Base-by-base conservation (phyloP, 306 rosid genomes). In the Citrullus amarus region DNA sequence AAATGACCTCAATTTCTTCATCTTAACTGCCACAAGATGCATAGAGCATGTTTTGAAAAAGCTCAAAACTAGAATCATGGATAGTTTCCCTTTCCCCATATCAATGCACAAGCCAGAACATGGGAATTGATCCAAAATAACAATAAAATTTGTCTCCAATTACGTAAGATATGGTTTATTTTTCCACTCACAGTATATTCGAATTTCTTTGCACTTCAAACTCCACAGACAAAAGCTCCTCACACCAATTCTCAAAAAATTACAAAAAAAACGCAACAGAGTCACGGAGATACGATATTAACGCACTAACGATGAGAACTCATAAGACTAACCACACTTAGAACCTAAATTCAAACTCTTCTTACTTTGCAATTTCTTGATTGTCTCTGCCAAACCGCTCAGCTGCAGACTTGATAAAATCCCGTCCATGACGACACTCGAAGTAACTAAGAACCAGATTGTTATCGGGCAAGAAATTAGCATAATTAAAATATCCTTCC, bases 351-450 rank as follows among this genome's bases (percentile, higher is more conserved):
- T 20, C 3, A 28, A 20, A 77, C 62, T 8, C 34, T 17, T 25
- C 95, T 89, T 90, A 92, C 98, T 90, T 92, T 72, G 91, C 87
- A 34, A 92, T 88, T 62, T 88, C 86, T 68, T 79, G 95, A 62
- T 94, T 84, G 74, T 92, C 95, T 50, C 48, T 80, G 38, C 82
- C 86, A 55, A 92, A 94, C 78, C 20, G 84, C 50, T 79, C 81
- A 0, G 82, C 91, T 0, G 89, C 96, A 60, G 22, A 82, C 88
- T 78, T 88, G 10, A 89, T 34, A 79, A 80, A 92, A 0, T 80
- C 76, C 4, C 85, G 51, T 62, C 91, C 90, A 70, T 63, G 84
- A 20, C 9, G 3, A 77, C 1, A 61, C 68, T 86, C 85, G 7
- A 94, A 92, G 88, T 82, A 87, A 60, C 82, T 60, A 62, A 81